Evolutionary conservation across 164 flowering plant genomes (phyloP).

Genomic region (Vitis amurensis): DNA sequence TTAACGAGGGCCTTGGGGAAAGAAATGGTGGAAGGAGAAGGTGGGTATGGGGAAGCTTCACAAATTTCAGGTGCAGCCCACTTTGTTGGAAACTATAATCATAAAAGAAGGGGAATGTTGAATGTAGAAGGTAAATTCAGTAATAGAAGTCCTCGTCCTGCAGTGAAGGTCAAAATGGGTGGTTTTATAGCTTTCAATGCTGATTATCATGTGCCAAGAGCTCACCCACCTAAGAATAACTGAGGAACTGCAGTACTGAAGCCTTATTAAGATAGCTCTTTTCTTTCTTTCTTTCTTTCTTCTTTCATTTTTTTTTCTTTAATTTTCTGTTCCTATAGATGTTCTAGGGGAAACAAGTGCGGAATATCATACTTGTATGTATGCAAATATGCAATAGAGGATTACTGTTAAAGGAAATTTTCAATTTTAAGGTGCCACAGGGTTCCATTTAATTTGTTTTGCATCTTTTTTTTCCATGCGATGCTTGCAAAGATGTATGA

Average conservation of each 20-base stretch:
- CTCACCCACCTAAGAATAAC: slow-evolving; percentile 67
- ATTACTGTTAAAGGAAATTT: slow-evolving; percentile 17
- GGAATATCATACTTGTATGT: slow-evolving; percentile 39
- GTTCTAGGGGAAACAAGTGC: slow-evolving; percentile 12
- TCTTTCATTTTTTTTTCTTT: slow-evolving; percentile 1
- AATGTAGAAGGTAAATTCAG: slow-evolving; percentile 30
- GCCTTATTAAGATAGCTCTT: slow-evolving; percentile 11
- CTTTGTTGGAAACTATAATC: slow-evolving; percentile 8
- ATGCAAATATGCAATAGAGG: slow-evolving; percentile 14
- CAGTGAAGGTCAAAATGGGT: slow-evolving; percentile 20
- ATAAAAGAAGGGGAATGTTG: slow-evolving; percentile 4
- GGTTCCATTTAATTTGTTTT: too few species aligned
- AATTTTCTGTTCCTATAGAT: slow-evolving; percentile 7
- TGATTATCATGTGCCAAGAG: slow-evolving; percentile 51
- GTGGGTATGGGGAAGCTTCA: slow-evolving; percentile 5
- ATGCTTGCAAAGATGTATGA: too few species aligned
- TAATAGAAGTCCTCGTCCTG: slow-evolving; percentile 12
- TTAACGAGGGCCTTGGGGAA: slow-evolving; percentile 13
- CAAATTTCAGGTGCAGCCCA: slow-evolving; percentile 19
- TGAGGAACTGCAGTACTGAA: slow-evolving; percentile 28
- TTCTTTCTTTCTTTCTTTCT: slow-evolving; percentile 5
- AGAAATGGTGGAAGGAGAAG: slow-evolving; percentile 14
- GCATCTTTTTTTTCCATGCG: too few species aligned
- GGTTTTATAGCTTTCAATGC: slow-evolving; percentile 45
- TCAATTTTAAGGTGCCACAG: slow-evolving; percentile 2